A percentile compares a stretch with the other conserved stretches of the same genome.
These are phyloP conservation scores for Acorus gramineus DNA, from an alignment of 106 monocot species.

Conservation along the genomic window DNA sequence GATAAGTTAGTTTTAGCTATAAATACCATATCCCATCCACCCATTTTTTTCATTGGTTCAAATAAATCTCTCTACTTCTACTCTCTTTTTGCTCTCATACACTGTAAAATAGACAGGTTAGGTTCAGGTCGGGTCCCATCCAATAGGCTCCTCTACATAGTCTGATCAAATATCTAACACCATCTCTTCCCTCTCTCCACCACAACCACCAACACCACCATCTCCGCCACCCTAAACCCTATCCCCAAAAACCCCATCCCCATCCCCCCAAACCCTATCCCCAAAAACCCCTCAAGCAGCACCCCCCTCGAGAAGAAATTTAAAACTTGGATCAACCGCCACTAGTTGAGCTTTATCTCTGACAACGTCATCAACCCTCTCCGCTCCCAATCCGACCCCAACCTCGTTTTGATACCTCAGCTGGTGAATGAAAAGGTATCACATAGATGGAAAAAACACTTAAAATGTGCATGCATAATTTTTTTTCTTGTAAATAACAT, in stretches of 20 bases:
- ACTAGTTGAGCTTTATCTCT: conserved; percentile 49
- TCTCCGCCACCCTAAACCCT: too few species aligned
- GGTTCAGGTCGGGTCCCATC: too few species aligned
- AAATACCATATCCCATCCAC: too few species aligned
- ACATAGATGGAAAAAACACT: too few species aligned
- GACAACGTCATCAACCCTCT: conserved; percentile 40
- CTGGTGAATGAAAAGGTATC: too few species aligned
- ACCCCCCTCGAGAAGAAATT: conserved; percentile 52
- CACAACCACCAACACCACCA: neutral
- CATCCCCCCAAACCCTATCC: neutral
- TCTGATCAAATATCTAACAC: neutral
- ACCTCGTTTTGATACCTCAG: conserved; percentile 26
- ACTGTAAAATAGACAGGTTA: too few species aligned
- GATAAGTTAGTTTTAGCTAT: too few species aligned
- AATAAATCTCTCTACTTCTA: too few species aligned
- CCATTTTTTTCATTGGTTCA: too few species aligned
- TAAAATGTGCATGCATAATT: too few species aligned
- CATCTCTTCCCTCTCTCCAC: neutral
- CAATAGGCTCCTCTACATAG: neutral
- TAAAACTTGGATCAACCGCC: conserved; percentile 42
- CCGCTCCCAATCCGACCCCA: conserved; percentile 44
- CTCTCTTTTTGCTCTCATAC: too few species aligned
- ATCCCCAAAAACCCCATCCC: neutral
- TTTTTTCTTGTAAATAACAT: too few species aligned
- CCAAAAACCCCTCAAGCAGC: conserved; percentile 5